Evolutionary conservation across 2,329 filamentous ascomycete species (phyloP), one percentile per base, ranked within the genome.

Genomic region (Colletotrichum sp.): DNA sequence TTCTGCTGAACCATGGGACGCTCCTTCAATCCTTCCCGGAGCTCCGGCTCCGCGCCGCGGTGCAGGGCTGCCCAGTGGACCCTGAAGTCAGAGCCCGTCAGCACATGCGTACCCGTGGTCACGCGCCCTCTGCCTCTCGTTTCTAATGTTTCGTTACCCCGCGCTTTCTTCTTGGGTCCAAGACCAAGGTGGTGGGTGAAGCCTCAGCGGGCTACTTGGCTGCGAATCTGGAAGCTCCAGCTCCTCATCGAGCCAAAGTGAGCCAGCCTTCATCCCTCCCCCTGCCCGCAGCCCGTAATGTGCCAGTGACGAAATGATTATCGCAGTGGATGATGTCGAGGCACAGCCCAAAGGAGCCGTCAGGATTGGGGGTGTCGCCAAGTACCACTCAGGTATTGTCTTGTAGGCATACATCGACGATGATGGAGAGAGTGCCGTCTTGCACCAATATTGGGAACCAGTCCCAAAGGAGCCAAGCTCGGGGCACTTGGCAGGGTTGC

Each of bases 31-130:
- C 21, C 24, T 68, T 34, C 30, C 64, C 70, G 34, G 64, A 73
- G 26, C 32, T 73, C 70, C 73, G 70, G 63, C 74, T 73, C 34
- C 49, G 74, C 59, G 44, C 70, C 65, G 64, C 64, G 34, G 49
- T 57, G 32, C 62, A 65, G 73, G 28, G 28, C 57, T 52, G 44
- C 49, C 24, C 24, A 18, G 71, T 60, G 44, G 59, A 65, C 32
- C 30, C 44, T 49, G 34, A 49, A 55, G 24, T 68, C 39, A 68
- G 34, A 57, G 36, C 72, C 55, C 24, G 62, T 71, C 28, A 62
- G 62, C 49, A 67, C 49, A 55, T 71, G 72, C 52, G n/a, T 59
- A 28, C 60, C 34, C 8, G 32, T 44, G 57, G 70, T 69, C 73
- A 68, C 49, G 26, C 64, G 70, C 70, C 24, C 34, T 36, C n/a